These are phyloP conservation scores for Protomyces pachydermus DNA, from an alignment of 1,139 yeast species.

Conservation along the genomic window DNA sequence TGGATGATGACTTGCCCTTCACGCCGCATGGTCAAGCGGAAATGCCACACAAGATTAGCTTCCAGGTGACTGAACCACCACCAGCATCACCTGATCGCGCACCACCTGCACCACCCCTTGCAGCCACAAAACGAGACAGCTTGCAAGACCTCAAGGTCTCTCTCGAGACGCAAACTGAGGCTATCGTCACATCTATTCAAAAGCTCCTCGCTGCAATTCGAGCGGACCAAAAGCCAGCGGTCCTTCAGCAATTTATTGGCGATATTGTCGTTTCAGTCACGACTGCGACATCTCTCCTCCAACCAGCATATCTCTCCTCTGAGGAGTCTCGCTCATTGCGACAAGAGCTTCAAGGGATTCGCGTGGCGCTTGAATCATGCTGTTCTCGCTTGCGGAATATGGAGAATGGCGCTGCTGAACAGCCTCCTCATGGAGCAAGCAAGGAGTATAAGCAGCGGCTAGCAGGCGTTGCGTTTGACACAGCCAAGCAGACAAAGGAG, in stretches of 20 bases:
- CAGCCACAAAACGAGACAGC: not conserved
- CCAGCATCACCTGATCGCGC: not conserved
- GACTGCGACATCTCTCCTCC: conserved; percentile 88
- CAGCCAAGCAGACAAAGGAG: conserved; percentile 93
- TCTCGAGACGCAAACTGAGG: conserved; percentile 89
- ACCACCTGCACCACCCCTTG: not conserved
- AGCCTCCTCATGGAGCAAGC: conserved; percentile 53
- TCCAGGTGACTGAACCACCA: not conserved
- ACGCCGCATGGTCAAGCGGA: not conserved
- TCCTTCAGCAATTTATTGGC: conserved; percentile 62
- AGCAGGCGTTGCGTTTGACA: conserved; percentile 93
- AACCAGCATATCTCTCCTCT: conserved; percentile 43
- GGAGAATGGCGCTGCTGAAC: conserved; percentile 23
- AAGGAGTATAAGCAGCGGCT: conserved; percentile 85
- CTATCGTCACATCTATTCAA: conserved; percentile 86
- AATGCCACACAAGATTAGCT: not conserved
- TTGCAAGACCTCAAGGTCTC: conserved; percentile 65
- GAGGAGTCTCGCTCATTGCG: not conserved
- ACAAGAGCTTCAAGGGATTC: conserved; percentile 10
- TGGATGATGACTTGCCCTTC: not conserved
- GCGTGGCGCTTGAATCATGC: conserved; percentile 18
- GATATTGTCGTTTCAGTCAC: conserved; percentile 72
- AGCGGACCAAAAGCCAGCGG: conserved; percentile 58
- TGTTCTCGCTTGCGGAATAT: conserved; percentile 15
- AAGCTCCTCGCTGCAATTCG: conserved; percentile 52